Base-by-base conservation (phyloP, 129 eudicot species). In the Chrysanthemum lavandulifolium region DNA sequence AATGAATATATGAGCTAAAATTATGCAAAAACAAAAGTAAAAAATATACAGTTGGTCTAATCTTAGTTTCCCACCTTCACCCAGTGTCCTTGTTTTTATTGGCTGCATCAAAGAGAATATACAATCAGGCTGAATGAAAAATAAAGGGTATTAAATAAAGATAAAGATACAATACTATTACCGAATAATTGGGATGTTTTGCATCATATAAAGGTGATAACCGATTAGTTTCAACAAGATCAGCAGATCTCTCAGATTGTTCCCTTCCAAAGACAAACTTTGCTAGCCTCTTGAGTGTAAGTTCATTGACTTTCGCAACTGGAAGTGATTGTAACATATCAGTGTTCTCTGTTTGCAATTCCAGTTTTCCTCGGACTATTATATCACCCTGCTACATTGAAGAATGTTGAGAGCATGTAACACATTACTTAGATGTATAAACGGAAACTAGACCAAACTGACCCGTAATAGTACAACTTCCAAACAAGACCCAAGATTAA, bases 281-380 rank as follows among this genome's bases (percentile, higher is more conserved):
- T 50, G 91, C 88, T 73, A 83, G 80, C 77, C 77, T 77, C 73
- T 61, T 69, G 45, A 86, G 76, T 62, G 82, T 81, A 63, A 83
- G 80, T 63, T 80, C 80, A 25, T 82, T 87, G 75, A 78, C 85
- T 78, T 81, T 72, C 10, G 78, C 60, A 60, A 64, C 73, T 69
- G 88, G 74, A 67, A 78, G 80, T 68, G 75, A 80, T 69, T 78
- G 72, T 23, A 76, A 48, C 51, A 59, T 33, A 56, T 61, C 56
- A 70, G 36, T 27, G 49, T 69, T 74, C 16, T 62, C 74, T 40
- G 6, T 40, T 40, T 40, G 10, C 47, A 40, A 45, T 49, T 50
- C 67, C 85, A 55, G 72, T 78, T 51, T 62, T 40, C 10, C n/a
- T 62, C 73, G 73, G 59, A 68, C 71, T 55, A 66, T 73, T 62